A percentile compares a stretch with the other conserved stretches of the same genome.
Conservation (phyloP, 2,329 filamentous ascomycete genomes). For the Orbilia javanica region DNA sequence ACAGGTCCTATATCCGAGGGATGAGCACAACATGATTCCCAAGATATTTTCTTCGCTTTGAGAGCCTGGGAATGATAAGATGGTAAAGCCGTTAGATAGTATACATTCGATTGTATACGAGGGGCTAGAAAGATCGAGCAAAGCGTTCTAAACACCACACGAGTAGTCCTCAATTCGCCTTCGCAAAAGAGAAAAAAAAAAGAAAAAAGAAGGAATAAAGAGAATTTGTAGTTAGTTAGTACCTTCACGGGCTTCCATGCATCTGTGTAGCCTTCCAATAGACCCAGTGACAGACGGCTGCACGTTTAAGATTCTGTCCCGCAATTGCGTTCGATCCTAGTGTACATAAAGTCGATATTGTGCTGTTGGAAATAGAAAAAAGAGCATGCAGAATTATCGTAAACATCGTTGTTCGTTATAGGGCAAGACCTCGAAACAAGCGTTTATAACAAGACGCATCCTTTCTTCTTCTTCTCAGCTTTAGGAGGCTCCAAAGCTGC, state of each 20-base stretch:
- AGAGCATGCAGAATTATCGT: constrained; percentile 46
- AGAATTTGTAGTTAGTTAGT: constrained; percentile 24
- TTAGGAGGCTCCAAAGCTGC: constrained; percentile 90
- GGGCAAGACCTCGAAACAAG: neutral
- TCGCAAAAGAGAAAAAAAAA: constrained; percentile 21
- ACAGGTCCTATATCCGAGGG: constrained; percentile 37
- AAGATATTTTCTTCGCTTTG: constrained; percentile 33
- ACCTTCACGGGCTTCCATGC: neutral
- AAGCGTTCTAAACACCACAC: constrained; percentile 47
- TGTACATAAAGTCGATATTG: constrained; percentile 50
- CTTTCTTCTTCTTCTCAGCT: constrained; percentile 79
- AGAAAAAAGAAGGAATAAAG: constrained; percentile 22
- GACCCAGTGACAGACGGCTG: constrained; percentile 29
- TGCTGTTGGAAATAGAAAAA: constrained; percentile 42
- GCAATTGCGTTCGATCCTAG: constrained; percentile 43
- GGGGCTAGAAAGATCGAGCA: constrained; percentile 41
- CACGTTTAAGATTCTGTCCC: constrained; percentile 45
- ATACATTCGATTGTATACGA: constrained; percentile 47
- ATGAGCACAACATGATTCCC: constrained; percentile 23
- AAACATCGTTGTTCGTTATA: constrained; percentile 45
- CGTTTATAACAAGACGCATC: constrained; percentile 77
- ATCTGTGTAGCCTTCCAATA: neutral
- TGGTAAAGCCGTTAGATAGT: constrained; percentile 53
- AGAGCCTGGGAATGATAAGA: constrained; percentile 11
- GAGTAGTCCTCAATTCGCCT: constrained; percentile 30